phyloP scores from a whole-genome alignment of 148 eudicot genomes.

The Selenicereus undatus region DNA sequence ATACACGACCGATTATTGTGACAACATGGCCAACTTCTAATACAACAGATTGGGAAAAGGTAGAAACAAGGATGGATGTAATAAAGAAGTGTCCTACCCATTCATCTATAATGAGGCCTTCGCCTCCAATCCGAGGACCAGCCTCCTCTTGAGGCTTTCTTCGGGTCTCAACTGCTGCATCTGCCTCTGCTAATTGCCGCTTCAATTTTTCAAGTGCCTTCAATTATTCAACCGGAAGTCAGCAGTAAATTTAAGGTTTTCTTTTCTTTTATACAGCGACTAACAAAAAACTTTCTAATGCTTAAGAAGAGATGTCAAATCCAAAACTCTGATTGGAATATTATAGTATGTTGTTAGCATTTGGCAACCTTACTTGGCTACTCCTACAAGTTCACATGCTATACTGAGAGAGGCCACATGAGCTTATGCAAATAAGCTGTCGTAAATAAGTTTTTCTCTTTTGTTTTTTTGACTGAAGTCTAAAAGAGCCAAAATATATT shows the following conservation, averaged over 20 bases:
- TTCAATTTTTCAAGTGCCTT: conserved; percentile 54
- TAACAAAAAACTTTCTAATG: background rate
- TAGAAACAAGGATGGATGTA: background rate
- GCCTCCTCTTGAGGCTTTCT: conserved; percentile 50
- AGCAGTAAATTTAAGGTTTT: background rate
- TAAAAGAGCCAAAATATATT: background rate
- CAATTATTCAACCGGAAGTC: background rate
- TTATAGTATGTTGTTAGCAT: no score
- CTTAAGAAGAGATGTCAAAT: background rate
- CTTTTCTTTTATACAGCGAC: no score
- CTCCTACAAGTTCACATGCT: background rate
- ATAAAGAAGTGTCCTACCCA: conserved; percentile 37
- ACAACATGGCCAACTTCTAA: background rate
- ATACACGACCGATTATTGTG: background rate
- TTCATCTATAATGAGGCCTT: conserved; percentile 65
- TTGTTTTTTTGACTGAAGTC: no score
- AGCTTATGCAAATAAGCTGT: background rate
- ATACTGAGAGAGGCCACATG: background rate
- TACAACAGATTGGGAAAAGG: background rate
- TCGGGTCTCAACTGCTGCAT: conserved; percentile 44
- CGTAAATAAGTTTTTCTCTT: background rate
- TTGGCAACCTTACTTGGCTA: no score
- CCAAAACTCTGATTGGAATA: no score
- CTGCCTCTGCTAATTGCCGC: conserved; percentile 58
- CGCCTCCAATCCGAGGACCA: conserved; percentile 41